Evolutionary conservation across 495 filamentous ascomycete genomes (phyloP), one percentile per base, ranked within the genome.

Genomic region (Hypoxylon subgilvum): DNA sequence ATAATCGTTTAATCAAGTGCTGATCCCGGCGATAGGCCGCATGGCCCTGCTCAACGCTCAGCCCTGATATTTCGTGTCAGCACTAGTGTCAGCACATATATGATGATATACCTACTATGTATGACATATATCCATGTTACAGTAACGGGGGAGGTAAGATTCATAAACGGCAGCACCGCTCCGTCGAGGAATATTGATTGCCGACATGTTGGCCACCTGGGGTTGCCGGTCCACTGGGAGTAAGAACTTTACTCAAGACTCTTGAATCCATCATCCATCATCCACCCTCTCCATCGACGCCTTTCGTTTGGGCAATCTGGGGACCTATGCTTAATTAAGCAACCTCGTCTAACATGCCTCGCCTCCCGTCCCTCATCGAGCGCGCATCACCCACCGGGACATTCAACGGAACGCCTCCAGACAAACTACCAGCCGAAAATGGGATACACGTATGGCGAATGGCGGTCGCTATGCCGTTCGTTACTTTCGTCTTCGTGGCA

Each of bases 381-480:
- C 55, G 61, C 16, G 23, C 55, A 12, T 65, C 61, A 17, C 55
- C 61, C 2, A 16, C 50, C 0, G 61, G 61, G 13, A 17, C 31
- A 8, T 60, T 65, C 17, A 38, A 51, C 39, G 61, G 61, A 12
- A 47, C 32, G 13, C 55, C 61, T 14, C 61, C 61, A 9, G 56
- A 42, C 28, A 28, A 38, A 7, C 17, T 66, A 14, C 63, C 63
- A 6, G 58, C 63, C 42, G 63, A 66, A 32, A 63, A 63, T 58
- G 63, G 63, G 1, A 13, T 63, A 12, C 49, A 66, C 17, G 48
- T 66, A 17, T 66, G 63, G 63, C 63, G 63, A 16, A 18, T 53
- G 4, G 63, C 63, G 14, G 50, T 66, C 12, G 42, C 23, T 30
- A 63, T 55, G 63, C 63, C 63, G 18, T 66, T 62, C 14, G 9